phyloP scores from a whole-genome alignment of 1,139 yeast genomes.

The Candida buenavistaensis region DNA sequence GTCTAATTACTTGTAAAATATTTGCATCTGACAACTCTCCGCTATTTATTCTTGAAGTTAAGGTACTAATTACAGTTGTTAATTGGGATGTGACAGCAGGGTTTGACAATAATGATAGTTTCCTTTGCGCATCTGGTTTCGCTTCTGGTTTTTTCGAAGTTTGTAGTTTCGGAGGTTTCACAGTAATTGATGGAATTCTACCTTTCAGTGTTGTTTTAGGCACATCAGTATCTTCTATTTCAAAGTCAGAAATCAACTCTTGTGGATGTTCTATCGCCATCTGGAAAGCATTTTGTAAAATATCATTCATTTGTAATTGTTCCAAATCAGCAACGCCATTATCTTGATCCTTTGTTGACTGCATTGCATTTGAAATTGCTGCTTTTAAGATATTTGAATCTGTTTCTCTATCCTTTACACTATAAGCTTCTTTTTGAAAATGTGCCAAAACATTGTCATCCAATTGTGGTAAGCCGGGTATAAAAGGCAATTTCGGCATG shows the following conservation, averaged over 20 bases:
- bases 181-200: constrained; percentile 5
- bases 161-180: constrained; percentile 1
- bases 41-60: constrained; percentile 22
- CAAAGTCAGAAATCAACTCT: constrained; percentile 52
- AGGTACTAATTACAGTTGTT: constrained; percentile 28
- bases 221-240: constrained; percentile 28
- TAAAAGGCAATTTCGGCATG: constrained; percentile 12
- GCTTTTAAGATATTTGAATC: constrained; percentile 17
- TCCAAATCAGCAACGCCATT: constrained; percentile 41
- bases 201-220: constrained; percentile 5
- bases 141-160: neutral
- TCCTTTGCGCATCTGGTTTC: constrained; percentile 2
- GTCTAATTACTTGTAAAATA: constrained; percentile 38
- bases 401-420: constrained; percentile 17
- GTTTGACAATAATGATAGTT: constrained; percentile 11
- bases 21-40: constrained; percentile 28
- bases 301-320: constrained; percentile 58
- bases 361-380: constrained; percentile 28
- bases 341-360: constrained; percentile 21
- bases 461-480: constrained; percentile 31
- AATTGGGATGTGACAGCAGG: constrained; percentile 28
- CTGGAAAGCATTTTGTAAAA: constrained; percentile 69
- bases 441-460: constrained; percentile 42
- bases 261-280: constrained; percentile 72
- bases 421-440: constrained; percentile 38